Conservation (phyloP, 2,329 filamentous ascomycete species). For the Phaeophleospora eucalypticola region DNA sequence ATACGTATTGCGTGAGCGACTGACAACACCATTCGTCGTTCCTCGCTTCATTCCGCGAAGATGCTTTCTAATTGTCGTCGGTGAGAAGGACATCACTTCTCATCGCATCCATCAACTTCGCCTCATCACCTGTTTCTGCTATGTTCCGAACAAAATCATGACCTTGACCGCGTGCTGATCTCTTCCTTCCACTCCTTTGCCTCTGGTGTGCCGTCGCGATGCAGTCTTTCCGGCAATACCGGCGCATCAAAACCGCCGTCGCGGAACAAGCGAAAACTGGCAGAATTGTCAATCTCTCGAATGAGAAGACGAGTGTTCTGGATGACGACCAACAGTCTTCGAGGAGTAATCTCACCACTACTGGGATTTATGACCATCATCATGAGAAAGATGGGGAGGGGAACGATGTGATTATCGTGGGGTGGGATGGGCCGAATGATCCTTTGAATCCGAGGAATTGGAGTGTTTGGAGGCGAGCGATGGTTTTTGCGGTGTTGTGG, state of each 20-base stretch:
- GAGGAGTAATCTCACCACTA: constrained; percentile 5
- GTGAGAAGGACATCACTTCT: too few species aligned
- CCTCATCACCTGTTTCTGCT: too few species aligned
- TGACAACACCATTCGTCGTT: too few species aligned
- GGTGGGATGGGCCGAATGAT: constrained; percentile 13
- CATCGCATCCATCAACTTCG: too few species aligned
- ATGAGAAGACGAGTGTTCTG: constrained; percentile 10
- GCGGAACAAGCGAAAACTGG: constrained; percentile 9
- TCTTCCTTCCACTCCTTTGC: not conserved
- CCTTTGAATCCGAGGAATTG: constrained; percentile 16
- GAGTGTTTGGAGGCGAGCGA: constrained; percentile 3
- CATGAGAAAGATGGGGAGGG: not conserved
- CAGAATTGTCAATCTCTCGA: constrained; percentile 10
- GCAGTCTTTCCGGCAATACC: constrained; percentile 15
- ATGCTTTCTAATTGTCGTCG: too few species aligned
- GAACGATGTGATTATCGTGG: constrained; percentile 8
- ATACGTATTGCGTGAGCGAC: too few species aligned
- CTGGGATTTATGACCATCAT: not conserved
- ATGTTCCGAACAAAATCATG: not conserved
- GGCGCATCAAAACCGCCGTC: constrained; percentile 5
- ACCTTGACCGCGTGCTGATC: too few species aligned
- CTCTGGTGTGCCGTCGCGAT: constrained; percentile 1
- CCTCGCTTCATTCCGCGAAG: too few species aligned
- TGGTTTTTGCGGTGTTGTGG: constrained; percentile 19
- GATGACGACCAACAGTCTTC: constrained; percentile 3